Evolutionary conservation across 1,284 basidiomycete species (phyloP).

Genomic region (Apiotrichum mycotoxinovorans): DNA sequence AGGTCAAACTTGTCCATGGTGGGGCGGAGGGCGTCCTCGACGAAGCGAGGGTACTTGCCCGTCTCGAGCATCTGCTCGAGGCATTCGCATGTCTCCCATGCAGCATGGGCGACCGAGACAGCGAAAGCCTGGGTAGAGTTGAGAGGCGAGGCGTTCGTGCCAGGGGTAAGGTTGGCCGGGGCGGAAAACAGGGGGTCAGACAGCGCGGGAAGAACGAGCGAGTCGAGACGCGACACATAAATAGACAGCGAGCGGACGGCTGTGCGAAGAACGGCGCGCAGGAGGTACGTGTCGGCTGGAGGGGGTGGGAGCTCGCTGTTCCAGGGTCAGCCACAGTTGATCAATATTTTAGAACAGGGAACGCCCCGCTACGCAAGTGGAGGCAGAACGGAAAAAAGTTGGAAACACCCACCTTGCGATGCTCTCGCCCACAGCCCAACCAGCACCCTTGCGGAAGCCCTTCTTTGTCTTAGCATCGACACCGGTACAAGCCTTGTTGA

Average conservation of each 20-base stretch:
- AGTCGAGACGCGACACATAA: constrained; percentile 49
- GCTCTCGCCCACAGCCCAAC: constrained; percentile 44
- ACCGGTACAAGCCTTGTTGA: constrained; percentile 47
- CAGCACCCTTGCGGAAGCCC: constrained; percentile 45
- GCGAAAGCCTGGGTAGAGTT: constrained; percentile 48
- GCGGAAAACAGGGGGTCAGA: constrained; percentile 42
- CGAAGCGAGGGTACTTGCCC: constrained; percentile 47
- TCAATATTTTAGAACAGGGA: neutral
- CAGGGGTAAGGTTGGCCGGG: constrained; percentile 36
- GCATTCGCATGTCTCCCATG: constrained; percentile 50
- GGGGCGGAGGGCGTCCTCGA: constrained; percentile 58
- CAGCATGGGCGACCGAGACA: constrained; percentile 48
- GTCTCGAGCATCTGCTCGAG: constrained; percentile 48
- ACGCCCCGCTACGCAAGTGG: no score
- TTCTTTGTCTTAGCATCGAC: constrained; percentile 48
- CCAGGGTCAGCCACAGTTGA: constrained; percentile 11
- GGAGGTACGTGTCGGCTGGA: constrained; percentile 46
- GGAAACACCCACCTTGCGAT: constrained; percentile 43
- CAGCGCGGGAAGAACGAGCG: constrained; percentile 47
- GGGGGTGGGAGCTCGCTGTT: constrained; percentile 43
- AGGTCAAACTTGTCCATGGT: constrained; percentile 58
- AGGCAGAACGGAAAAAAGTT: neutral
- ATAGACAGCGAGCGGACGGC: constrained; percentile 47
- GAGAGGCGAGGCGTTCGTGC: constrained; percentile 32
- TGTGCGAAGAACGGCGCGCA: constrained; percentile 49